These are phyloP conservation scores for Beauveria sp. DNA, from an alignment of 2,329 filamentous ascomycete species.

Conservation along the genomic window DNA sequence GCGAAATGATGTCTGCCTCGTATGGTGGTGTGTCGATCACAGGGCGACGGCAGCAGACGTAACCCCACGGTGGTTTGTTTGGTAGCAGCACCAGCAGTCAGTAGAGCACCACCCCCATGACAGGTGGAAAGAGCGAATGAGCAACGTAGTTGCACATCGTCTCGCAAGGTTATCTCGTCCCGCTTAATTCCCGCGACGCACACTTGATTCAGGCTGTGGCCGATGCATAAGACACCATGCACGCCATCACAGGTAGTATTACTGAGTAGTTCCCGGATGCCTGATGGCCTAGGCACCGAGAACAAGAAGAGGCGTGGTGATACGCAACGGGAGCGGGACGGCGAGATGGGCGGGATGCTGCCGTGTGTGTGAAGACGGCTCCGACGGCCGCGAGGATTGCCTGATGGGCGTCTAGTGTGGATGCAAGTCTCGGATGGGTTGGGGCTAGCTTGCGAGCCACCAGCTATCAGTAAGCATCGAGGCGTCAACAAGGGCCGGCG, in stretches of 20 bases:
- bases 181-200: not conserved
- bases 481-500: not conserved
- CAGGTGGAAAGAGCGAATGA: not conserved
- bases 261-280: too few species aligned
- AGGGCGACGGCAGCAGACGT: not conserved
- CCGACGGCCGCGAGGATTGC: not conserved
- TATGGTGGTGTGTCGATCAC: not conserved
- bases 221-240: not conserved
- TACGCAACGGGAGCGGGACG: too few species aligned
- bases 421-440: constrained; percentile 2
- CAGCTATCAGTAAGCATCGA: not conserved
- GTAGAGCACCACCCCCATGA: not conserved
- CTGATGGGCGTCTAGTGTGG: not conserved
- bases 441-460: not conserved
- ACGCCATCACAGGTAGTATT: not conserved
- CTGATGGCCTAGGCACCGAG: too few species aligned
- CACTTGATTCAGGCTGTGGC: not conserved
- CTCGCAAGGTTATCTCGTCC: not conserved
- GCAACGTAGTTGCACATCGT: not conserved
- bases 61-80: too few species aligned
- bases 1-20: not conserved
- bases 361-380: not conserved
- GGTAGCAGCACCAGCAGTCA: not conserved
- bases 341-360: not conserved
- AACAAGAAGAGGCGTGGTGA: too few species aligned